Evolutionary conservation across 192 early-diverging fungal genomes (phyloP), one percentile per base, ranked within the genome.

Genomic region (Linnemannia elongata): DNA sequence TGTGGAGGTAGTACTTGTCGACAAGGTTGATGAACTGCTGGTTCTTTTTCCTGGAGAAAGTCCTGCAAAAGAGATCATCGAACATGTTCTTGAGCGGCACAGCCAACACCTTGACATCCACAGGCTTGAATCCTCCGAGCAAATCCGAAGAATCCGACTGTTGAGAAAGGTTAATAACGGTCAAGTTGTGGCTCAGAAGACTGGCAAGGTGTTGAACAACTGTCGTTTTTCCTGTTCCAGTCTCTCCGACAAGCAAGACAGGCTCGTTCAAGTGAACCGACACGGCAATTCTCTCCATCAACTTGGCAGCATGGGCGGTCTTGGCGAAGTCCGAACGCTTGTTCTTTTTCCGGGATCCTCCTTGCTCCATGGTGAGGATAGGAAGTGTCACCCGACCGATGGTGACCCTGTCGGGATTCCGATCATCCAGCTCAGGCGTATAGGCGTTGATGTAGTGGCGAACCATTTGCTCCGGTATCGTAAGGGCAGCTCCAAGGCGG

Each of bases 181-280:
- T 88, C 49, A 99, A 92, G 60, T 93, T 91, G 7, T 94, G 93
- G 82, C 93, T 84, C 55, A 96, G 88, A 75, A 97, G 86, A 36
- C 93, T 89, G 12, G 99, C 97, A 36, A 99, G 91, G 60, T 96
- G 94, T 89, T 99, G 99, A 22, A 99, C 95, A 10, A 96, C 94
- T 0, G 98, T 97, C 0, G 99, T 99, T 90, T 99, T 99, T 72
- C 99, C 99, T 10, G 97, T 97, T 74, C 99, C 99, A 0, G 99
- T 99, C 82, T 99, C 99, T 71, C 99, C 99, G 6, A 98, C 95
- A 20, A 99, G 90, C 39, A 99, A 87, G 0, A 97, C 93, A 18
- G 98, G 97, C 82, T 99, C 97, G 33, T 91, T 92, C 77, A 97
- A 89, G 72, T 92, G 90, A 30, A 97, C 94, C 77, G 93, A 94